Conservation (phyloP, 345 rosid species). For the Conringia planisiliqua region DNA sequence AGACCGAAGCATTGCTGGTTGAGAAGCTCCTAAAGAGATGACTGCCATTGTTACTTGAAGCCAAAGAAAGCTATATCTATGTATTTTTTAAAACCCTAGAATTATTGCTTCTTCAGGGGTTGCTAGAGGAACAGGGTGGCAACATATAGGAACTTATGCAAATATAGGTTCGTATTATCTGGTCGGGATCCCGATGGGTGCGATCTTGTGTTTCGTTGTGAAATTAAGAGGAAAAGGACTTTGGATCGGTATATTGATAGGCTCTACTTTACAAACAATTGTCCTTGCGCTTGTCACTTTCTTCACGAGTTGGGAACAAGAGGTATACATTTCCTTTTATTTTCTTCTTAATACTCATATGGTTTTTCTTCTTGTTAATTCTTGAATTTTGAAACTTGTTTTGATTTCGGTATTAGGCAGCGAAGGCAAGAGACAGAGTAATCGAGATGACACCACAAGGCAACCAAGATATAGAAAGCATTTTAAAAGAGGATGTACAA, state of each 20-base stretch:
- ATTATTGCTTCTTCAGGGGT: conserved; percentile 37
- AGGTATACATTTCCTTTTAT: conserved; percentile 30
- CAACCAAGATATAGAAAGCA: conserved; percentile 18
- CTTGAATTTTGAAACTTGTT: not conserved
- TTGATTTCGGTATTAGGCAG: conserved; percentile 32
- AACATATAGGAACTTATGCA: conserved; percentile 53
- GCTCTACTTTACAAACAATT: conserved; percentile 37
- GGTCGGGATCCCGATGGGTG: conserved; percentile 51
- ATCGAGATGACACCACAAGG: conserved; percentile 20
- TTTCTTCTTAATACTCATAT: not conserved
- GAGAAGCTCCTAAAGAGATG: not conserved
- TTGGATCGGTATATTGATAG: conserved; percentile 50
- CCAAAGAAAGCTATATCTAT: not conserved
- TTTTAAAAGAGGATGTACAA: conserved; percentile 3
- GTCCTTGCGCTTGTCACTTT: conserved; percentile 43
- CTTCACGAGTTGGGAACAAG: conserved; percentile 53
- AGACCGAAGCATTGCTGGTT: not conserved
- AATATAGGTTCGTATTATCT: conserved; percentile 61
- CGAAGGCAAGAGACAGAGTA: conserved; percentile 36
- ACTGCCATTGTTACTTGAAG: not conserved
- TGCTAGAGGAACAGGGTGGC: conserved; percentile 73
- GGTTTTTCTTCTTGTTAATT: not conserved
- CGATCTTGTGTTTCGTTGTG: conserved; percentile 39
- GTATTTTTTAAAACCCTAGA: not conserved
- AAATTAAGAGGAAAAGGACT: conserved; percentile 52